Evolutionary conservation across 345 rosid genomes (phyloP).

Genomic region (Salix udensis): DNA sequence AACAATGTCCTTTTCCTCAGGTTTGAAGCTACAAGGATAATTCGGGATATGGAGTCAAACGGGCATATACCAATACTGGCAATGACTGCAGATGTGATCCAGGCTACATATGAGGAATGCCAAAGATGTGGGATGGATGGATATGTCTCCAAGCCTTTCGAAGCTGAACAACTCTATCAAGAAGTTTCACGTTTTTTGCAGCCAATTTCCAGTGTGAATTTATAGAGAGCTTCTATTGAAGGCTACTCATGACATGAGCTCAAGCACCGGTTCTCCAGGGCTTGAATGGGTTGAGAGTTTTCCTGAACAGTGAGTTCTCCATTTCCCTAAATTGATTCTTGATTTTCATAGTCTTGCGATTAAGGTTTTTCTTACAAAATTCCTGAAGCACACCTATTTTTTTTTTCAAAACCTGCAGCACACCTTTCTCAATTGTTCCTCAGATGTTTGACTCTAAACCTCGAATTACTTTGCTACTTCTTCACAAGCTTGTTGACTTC

Average conservation of each 20-base stretch:
- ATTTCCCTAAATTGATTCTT: not conserved
- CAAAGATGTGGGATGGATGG: slow-evolving; percentile 71
- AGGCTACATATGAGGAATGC: slow-evolving; percentile 79
- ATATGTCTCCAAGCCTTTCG: slow-evolving; percentile 90
- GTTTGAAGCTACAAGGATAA: slow-evolving; percentile 71
- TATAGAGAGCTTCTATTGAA: slow-evolving; percentile 13
- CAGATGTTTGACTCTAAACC: not conserved
- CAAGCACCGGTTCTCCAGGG: slow-evolving; percentile 20
- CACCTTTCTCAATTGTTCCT: not conserved
- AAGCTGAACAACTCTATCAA: slow-evolving; percentile 71
- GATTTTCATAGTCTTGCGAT: not conserved
- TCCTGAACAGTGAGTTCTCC: slow-evolving; percentile 36
- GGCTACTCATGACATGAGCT: slow-evolving; percentile 8
- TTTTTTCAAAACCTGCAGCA: too few relatives aligned
- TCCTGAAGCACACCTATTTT: not conserved
- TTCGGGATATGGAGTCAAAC: slow-evolving; percentile 58
- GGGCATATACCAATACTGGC: slow-evolving; percentile 76
- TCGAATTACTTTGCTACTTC: not conserved
- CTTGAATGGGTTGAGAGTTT: slow-evolving; percentile 10
- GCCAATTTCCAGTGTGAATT: slow-evolving; percentile 17
- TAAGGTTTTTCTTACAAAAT: not conserved
- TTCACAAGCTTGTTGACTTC: not conserved
- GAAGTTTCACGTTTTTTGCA: slow-evolving; percentile 73
- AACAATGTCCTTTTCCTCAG: slow-evolving; percentile 29
- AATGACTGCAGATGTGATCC: slow-evolving; percentile 96